These are phyloP conservation scores for Mucor velutinosus DNA, from an alignment of 371 early-diverging fungal genomes.

Conservation along the genomic window DNA sequence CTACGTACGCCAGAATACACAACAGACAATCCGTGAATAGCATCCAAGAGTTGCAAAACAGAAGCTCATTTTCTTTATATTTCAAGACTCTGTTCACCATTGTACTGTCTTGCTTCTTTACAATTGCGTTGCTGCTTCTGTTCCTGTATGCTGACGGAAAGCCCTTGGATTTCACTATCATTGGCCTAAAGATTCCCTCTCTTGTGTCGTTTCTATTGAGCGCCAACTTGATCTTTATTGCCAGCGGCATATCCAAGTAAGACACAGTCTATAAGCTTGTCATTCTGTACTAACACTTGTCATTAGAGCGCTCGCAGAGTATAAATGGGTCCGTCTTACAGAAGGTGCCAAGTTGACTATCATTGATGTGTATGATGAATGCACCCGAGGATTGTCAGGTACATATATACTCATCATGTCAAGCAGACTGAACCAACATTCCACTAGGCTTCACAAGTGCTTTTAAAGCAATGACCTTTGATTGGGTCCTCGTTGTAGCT, in stretches of 20 bases:
- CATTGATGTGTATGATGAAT: conserved; percentile 33
- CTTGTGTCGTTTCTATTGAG: conserved; percentile 25
- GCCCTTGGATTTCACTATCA: conserved; percentile 18
- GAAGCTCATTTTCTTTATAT: neutral
- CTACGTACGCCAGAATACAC: neutral
- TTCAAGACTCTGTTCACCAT: conserved; percentile 6
- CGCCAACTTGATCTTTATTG: conserved; percentile 21
- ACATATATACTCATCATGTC: neutral
- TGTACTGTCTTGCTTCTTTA: conserved; percentile 6
- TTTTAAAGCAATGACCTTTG: conserved; percentile 18
- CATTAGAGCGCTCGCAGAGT: conserved; percentile 31
- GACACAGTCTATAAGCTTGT: neutral
- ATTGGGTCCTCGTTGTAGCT: conserved; percentile 19
- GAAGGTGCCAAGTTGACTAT: conserved; percentile 19
- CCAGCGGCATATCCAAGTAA: conserved; percentile 35
- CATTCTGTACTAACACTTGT: neutral
- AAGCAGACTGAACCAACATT: neutral
- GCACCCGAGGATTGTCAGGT: conserved; percentile 36
- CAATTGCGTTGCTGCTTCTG: conserved; percentile 12
- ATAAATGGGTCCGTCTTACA: conserved; percentile 31
- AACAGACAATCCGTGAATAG: neutral
- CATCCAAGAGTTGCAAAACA: neutral
- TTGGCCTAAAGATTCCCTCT: conserved; percentile 23
- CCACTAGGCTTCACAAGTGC: conserved; percentile 17
- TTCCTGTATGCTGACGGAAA: conserved; percentile 28